Conservation (phyloP, 2,329 filamentous ascomycete species). For the Zasmidium cellare region DNA sequence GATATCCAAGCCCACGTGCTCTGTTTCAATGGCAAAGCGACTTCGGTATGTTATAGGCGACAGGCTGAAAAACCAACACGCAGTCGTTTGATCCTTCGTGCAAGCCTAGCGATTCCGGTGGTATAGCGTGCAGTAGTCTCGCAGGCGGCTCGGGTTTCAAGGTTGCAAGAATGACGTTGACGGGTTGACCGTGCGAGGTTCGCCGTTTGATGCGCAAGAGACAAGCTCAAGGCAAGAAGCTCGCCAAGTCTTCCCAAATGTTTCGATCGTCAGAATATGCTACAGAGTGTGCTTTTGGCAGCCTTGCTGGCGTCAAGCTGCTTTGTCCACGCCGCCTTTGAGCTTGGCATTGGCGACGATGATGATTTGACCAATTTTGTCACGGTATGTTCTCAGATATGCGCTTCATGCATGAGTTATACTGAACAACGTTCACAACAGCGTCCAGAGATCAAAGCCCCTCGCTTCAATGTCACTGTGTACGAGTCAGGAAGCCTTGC, state of each 20-base stretch:
- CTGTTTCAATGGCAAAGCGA: neutral
- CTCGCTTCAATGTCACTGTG: slow-evolving; percentile 1
- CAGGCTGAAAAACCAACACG: neutral
- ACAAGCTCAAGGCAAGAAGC: neutral
- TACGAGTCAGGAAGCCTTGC: neutral
- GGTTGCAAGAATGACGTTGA: neutral
- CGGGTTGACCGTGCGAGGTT: too few species aligned
- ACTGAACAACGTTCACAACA: neutral
- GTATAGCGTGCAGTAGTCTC: neutral
- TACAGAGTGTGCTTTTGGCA: neutral
- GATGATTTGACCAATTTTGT: slow-evolving; percentile 1
- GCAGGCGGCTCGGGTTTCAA: neutral
- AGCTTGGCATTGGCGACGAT: neutral
- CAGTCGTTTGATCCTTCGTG: neutral
- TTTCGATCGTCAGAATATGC: neutral
- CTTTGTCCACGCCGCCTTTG: neutral
- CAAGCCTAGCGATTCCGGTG: neutral
- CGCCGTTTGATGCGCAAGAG: too few species aligned
- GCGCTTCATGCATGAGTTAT: neutral
- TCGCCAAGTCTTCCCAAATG: neutral
- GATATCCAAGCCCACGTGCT: neutral
- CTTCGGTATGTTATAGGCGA: neutral
- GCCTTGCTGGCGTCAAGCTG: neutral
- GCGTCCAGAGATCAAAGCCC: slow-evolving; percentile 11
- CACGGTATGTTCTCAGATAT: neutral